Evolutionary conservation across 202 grass and related monocot genomes (phyloP), one percentile per base, ranked within the genome.

Genomic region (Setaria viridis): DNA sequence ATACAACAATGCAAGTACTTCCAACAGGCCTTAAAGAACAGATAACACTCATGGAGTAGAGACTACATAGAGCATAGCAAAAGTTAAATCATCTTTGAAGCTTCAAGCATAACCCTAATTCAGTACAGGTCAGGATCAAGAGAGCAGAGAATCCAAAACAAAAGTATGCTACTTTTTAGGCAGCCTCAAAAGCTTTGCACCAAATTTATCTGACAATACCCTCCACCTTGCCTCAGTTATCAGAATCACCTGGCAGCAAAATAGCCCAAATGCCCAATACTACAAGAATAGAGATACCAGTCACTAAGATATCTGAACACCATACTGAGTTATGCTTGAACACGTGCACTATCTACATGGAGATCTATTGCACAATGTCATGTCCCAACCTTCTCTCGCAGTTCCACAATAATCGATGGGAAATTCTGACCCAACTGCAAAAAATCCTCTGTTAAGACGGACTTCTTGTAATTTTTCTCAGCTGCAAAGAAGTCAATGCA

Each of bases 381-480:
- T 34, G 17, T 14, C 20, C 54, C 54, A 32, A 83, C 17, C 54
- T 62, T 84, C 43, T 77, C 19, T 48, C 68, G 43, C 45, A 71
- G 2, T 11, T 71, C 68, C 25, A 11, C 42, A 29, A 71, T 71
- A 71, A 71, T 8, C 1, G 42, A 48, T 14, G 67, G 67, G 11
- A 48, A 71, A 6, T 71, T 13, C 68, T 14, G n/a, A 71, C 4
- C 43, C 43, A 71, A 29, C 67, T 47, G 5, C 42, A 30, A 6
- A 6, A 15, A 48, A 29, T 9, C 68, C 68, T 48, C 25, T 2
- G 43, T 30, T 13, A 47, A 71, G 4, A 48, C 42, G 48, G 43
- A 4, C n/a, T 70, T 45, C 41, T 25, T 70, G 20, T 46, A 70
- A 70, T 70, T 70, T 43, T 21, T 11, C 67, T 70, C 67, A 6